Evolutionary conservation across 1,284 basidiomycete species (phyloP).

Genomic region (Ustilago sp.): DNA sequence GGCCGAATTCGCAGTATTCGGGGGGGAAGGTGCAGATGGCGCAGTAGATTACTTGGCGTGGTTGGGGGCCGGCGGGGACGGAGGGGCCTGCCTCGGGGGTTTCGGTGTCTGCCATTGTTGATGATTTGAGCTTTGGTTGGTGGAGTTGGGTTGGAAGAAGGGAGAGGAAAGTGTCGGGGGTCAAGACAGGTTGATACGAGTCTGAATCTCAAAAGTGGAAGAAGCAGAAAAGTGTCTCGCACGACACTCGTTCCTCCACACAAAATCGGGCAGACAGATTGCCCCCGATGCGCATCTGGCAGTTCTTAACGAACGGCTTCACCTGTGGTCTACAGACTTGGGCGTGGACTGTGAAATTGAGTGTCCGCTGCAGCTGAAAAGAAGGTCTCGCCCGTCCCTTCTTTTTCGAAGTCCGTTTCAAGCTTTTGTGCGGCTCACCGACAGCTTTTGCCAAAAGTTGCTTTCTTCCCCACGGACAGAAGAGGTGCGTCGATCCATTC

Average conservation of each 20-base stretch:
- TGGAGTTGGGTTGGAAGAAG: background rate
- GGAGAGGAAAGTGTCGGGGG: background rate
- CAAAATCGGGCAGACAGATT: background rate
- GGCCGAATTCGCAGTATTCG: conserved; percentile 68
- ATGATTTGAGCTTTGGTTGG: background rate
- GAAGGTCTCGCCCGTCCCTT: conserved; percentile 8
- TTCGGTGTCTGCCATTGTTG: conserved; percentile 35
- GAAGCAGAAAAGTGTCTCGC: conserved; percentile 22
- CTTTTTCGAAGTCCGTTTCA: conserved; percentile 10
- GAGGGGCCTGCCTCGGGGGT: conserved; percentile 45
- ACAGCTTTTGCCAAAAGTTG: background rate
- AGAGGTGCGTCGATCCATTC: conserved; percentile 3
- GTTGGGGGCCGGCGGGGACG: conserved; percentile 38
- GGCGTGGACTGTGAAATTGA: conserved; percentile 1
- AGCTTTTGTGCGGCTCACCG: background rate
- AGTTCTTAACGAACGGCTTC: background rate
- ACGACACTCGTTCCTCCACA: conserved; percentile 28
- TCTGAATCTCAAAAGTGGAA: background rate
- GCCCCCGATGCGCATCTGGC: background rate
- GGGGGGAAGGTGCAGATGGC: conserved; percentile 67
- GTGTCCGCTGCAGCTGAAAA: conserved; percentile 9
- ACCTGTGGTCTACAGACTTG: background rate
- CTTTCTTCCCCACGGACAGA: background rate
- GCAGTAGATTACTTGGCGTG: conserved; percentile 58
- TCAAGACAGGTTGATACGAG: background rate